phyloP scores from a whole-genome alignment of 169 alveolate genomes.

The Eimeria acervulina region DNA sequence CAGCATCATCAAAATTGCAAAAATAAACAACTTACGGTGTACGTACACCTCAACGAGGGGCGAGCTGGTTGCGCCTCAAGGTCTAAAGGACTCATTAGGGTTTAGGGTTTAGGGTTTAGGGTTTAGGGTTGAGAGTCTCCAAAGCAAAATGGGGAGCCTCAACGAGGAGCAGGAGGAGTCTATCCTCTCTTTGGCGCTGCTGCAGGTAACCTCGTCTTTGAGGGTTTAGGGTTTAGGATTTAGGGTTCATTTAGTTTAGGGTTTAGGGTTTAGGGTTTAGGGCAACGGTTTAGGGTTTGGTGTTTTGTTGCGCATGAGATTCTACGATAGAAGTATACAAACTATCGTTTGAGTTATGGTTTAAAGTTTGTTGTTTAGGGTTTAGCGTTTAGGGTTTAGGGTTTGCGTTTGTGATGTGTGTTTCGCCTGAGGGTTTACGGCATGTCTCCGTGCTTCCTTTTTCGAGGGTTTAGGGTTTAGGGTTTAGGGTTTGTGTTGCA shows the following conservation, averaged over 20 bases:
- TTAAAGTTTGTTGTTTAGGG: neutral
- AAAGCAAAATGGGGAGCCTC: conserved; percentile 9
- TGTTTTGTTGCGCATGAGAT: too few relatives aligned
- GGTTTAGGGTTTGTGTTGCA: neutral
- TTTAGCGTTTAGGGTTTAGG: neutral
- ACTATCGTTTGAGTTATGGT: too few relatives aligned
- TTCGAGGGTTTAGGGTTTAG: neutral
- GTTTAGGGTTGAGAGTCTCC: neutral
- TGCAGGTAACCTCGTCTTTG: neutral
- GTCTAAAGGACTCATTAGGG: neutral
- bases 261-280: too few relatives aligned
- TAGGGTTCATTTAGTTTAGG: too few relatives aligned
- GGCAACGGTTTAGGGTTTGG: too few relatives aligned
- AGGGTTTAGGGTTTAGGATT: neutral
- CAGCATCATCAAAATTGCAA: neutral
- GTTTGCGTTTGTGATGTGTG: neutral
- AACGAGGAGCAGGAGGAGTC: conserved; percentile 46
- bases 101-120: neutral
- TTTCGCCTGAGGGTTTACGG: neutral
- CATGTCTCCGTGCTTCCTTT: too few relatives aligned
- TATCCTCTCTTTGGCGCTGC: conserved; percentile 22
- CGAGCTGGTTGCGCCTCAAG: neutral
- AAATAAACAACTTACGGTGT: neutral
- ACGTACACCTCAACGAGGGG: neutral
- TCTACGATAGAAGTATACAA: too few relatives aligned